Evolutionary conservation across 139 green algal genomes (phyloP).

Genomic region (Pseudopediastrum boryanum): DNA sequence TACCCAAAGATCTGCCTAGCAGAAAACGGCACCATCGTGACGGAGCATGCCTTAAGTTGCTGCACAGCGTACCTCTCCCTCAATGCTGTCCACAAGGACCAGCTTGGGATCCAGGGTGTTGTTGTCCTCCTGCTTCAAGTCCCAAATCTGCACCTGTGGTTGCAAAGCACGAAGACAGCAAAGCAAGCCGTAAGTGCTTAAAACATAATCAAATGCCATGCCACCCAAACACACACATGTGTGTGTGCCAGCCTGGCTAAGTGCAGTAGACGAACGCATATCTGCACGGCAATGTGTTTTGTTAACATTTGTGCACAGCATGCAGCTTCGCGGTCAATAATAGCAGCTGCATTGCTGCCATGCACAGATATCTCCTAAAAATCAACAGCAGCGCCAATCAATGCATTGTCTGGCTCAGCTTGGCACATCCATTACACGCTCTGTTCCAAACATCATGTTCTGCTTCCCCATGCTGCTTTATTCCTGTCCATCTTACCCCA

Average conservation of each 20-base stretch:
- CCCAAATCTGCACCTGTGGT: slow-evolving; percentile 42
- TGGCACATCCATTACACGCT: neutral
- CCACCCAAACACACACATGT: neutral
- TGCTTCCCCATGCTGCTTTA: neutral
- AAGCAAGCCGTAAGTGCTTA: no score
- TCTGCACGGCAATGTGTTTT: neutral
- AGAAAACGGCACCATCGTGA: no score
- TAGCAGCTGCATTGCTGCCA: neutral
- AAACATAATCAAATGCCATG: no score
- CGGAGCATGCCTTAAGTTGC: neutral
- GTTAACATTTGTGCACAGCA: neutral
- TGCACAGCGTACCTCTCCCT: slow-evolving; percentile 19
- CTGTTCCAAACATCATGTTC: neutral
- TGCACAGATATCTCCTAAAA: neutral
- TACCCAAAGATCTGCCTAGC: no score
- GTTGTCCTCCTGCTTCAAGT: slow-evolving; percentile 15
- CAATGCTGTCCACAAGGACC: slow-evolving; percentile 24
- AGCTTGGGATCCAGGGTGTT: slow-evolving; percentile 33
- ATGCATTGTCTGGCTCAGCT: neutral
- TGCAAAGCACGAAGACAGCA: neutral
- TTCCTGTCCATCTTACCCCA: neutral
- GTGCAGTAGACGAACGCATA: neutral
- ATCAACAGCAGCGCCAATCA: neutral
- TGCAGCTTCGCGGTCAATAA: neutral
- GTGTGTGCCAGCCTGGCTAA: neutral